phyloP scores from a whole-genome alignment of 106 monocot genomes.

The Dendrobium officinale region DNA sequence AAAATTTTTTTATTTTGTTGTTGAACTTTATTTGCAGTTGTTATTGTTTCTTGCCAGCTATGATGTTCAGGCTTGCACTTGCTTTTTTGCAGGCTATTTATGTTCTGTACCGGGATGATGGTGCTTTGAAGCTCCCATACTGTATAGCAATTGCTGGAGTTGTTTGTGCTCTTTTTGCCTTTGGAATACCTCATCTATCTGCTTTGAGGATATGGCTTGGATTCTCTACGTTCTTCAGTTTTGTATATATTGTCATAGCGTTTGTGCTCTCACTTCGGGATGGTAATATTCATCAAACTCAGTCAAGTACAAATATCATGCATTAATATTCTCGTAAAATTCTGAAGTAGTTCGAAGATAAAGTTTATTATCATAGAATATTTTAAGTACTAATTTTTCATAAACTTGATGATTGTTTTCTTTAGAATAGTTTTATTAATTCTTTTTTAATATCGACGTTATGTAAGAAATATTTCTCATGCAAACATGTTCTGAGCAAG shows the following conservation, averaged over 20 bases:
- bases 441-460: not conserved
- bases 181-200: constrained; percentile 92
- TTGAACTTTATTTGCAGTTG: not conserved
- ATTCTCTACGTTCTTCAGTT: constrained; percentile 79
- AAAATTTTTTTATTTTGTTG: not conserved
- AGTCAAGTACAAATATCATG: not conserved
- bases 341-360: not conserved
- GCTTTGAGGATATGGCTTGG: constrained; percentile 87
- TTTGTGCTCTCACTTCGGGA: constrained; percentile 67
- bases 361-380: not conserved
- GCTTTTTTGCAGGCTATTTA: constrained; percentile 63
- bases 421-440: not conserved
- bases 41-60: not conserved
- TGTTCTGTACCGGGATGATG: constrained; percentile 73
- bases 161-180: constrained; percentile 94
- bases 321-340: not conserved
- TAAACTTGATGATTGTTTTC: not conserved
- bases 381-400: not conserved
- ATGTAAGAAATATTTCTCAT: not conserved
- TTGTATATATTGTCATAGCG: constrained; percentile 67
- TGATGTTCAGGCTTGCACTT: not conserved
- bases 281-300: constrained; percentile 41
- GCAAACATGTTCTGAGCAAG: not conserved
- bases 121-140: constrained; percentile 79
- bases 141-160: constrained; percentile 83